A percentile compares a stretch with the other conserved stretches of the same genome.
phyloP scores from a whole-genome alignment of 768 basidiomycete species.

The Leccinum olivaceopallidum region DNA sequence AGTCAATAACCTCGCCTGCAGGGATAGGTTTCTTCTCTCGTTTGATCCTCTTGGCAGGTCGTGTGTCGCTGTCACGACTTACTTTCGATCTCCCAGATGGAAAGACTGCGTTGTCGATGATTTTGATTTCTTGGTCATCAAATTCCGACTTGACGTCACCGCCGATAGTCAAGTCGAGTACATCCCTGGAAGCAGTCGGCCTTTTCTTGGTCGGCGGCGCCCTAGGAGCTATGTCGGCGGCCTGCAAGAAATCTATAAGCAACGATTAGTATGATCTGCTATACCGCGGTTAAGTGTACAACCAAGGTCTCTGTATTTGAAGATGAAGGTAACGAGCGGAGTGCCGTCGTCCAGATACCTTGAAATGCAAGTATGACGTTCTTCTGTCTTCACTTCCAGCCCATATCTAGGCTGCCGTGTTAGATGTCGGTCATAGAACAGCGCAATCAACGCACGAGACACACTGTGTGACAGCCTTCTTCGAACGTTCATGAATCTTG shows the following conservation, averaged over 20 bases:
- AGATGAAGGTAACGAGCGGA: conserved; percentile 29
- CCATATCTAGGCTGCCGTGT: conserved; percentile 25
- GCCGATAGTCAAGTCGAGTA: conserved; percentile 25
- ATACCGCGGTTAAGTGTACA: conserved; percentile 3
- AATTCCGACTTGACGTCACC: conserved; percentile 13
- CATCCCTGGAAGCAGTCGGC: conserved; percentile 2
- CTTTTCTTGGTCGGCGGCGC: conserved; percentile 6
- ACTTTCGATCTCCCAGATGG: conserved; percentile 6
- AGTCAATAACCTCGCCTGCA: conserved; percentile 31
- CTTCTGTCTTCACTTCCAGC: conserved; percentile 7
- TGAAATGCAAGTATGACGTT: not conserved
- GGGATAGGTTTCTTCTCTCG: conserved; percentile 19
- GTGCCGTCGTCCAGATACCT: conserved; percentile 12
- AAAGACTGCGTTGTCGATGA: conserved; percentile 3
- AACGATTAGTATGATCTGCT: not conserved
- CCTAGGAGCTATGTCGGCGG: conserved; percentile 27
- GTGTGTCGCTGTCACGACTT: conserved; percentile 2
- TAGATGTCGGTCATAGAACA: not conserved
- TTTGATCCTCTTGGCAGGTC: conserved; percentile 29
- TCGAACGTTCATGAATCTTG: conserved; percentile 33
- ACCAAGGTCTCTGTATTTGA: conserved; percentile 33
- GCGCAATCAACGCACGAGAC: conserved; percentile 22
- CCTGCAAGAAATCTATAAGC: conserved; percentile 28
- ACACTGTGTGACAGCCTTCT: conserved; percentile 33
- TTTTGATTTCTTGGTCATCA: conserved; percentile 9